phyloP scores from a whole-genome alignment of 352 stramenopile species.

The Globisporangium polare region DNA sequence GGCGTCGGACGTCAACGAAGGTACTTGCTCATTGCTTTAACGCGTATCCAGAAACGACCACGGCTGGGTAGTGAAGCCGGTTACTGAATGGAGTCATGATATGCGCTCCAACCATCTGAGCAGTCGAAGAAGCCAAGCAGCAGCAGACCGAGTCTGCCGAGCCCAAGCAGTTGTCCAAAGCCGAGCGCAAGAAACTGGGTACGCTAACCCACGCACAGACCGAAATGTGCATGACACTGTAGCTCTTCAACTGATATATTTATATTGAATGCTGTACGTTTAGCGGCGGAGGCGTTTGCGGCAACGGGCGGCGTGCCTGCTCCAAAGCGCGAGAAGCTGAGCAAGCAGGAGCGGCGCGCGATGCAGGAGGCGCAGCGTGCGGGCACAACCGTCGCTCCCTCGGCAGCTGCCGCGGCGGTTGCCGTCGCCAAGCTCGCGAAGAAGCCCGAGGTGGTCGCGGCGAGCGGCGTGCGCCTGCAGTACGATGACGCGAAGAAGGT shows the following conservation, averaged over 20 bases:
- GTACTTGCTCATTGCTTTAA: background rate
- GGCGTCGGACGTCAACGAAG: slow-evolving; percentile 10
- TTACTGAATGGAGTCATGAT: background rate
- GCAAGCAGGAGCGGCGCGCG: slow-evolving; percentile 90
- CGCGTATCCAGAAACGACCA: too few relatives aligned
- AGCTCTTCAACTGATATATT: background rate
- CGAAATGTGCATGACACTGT: background rate
- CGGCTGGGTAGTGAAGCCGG: background rate
- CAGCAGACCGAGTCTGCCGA: slow-evolving; percentile 8
- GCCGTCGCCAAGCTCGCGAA: slow-evolving; percentile 28
- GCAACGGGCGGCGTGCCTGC: slow-evolving; percentile 31
- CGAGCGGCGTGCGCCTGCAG: slow-evolving; percentile 56
- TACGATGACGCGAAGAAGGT: slow-evolving; percentile 83
- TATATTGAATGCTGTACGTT: background rate
- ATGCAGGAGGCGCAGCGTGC: slow-evolving; percentile 90
- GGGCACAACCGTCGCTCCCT: slow-evolving; percentile 10
- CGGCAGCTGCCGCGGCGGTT: background rate
- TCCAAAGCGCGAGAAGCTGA: slow-evolving; percentile 80
- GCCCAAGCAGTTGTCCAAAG: slow-evolving; percentile 52
- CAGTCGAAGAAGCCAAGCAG: slow-evolving; percentile 1
- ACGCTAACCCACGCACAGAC: background rate
- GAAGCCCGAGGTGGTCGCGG: slow-evolving; percentile 26
- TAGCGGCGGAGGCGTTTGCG: slow-evolving; percentile 48
- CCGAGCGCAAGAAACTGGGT: slow-evolving; percentile 63
- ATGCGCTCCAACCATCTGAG: background rate